Evolutionary conservation across 805 yeast genomes (phyloP).

Genomic region (Yarrowia divulgata): DNA sequence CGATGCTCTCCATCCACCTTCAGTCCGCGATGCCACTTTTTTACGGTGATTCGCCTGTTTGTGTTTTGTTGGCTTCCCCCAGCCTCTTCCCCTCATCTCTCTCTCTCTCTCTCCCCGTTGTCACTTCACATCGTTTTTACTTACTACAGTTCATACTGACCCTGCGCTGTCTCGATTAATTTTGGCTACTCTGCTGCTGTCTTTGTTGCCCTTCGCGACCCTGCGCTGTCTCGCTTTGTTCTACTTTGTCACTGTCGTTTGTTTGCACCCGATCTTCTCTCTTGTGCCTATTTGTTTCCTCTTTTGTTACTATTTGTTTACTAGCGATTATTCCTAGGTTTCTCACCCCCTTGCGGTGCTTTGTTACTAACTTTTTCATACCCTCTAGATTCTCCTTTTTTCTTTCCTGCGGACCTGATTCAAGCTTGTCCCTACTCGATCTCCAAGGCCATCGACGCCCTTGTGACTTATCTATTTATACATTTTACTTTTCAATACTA

Average conservation of each 20-base stretch:
- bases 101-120: not conserved
- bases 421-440: conserved; percentile 20
- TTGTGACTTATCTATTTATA: not conserved
- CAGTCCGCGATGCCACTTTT: conserved; percentile 5
- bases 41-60: conserved; percentile 8
- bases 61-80: not conserved
- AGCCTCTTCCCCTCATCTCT: not conserved
- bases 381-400: not conserved
- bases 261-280: conserved; percentile 6
- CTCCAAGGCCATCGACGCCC: conserved; percentile 24
- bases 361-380: conserved; percentile 24
- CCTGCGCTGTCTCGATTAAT: conserved; percentile 22
- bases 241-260: conserved; percentile 8
- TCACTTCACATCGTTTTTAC: conserved; percentile 12
- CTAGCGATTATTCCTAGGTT: conserved; percentile 24
- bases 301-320: not conserved
- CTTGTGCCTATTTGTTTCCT: conserved; percentile 14
- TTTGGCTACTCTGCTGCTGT: not conserved
- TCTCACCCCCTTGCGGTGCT: conserved; percentile 16
- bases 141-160: conserved; percentile 15
- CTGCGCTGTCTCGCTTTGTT: conserved; percentile 13
- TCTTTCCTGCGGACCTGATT: conserved; percentile 4
- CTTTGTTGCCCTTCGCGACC: conserved; percentile 1
- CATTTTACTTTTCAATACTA: not conserved
- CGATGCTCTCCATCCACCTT: conserved; percentile 3